Percentiles rank a stretch among this genome's conserved stretches.
Conservation (phyloP, 345 rosid genomes). For the Heritiera littoralis region DNA sequence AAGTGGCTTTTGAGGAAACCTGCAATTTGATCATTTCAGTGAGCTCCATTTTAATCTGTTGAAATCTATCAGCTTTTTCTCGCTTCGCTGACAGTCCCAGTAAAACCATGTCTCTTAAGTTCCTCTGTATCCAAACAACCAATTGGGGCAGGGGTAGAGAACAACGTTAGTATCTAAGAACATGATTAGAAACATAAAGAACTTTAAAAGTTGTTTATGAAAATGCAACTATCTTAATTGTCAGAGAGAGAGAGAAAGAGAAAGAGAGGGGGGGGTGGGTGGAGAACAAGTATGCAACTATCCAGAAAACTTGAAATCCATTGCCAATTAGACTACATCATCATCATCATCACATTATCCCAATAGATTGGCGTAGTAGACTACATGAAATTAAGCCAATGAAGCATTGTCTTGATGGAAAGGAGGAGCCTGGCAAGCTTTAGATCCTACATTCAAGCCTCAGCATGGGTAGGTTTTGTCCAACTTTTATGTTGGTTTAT, state of each 20-base stretch:
- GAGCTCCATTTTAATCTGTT: constrained; percentile 35
- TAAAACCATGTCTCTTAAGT: constrained; percentile 42
- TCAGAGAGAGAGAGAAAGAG: not conserved
- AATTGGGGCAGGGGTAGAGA: not conserved
- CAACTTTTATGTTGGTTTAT: too few relatives aligned
- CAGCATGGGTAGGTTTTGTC: too few relatives aligned
- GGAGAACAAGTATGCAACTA: not conserved
- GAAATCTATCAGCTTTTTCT: constrained; percentile 46
- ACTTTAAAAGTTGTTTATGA: not conserved
- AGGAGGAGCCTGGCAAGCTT: too few relatives aligned
- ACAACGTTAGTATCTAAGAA: constrained; percentile 11
- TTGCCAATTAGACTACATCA: not conserved
- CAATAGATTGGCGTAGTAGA: too few relatives aligned
- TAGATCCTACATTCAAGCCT: too few relatives aligned
- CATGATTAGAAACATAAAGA: constrained; percentile 13
- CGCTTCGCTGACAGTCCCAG: constrained; percentile 37
- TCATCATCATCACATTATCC: too few relatives aligned
- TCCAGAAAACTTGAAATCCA: not conserved
- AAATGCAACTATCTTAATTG: constrained; percentile 7
- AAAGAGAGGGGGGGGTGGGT: not conserved
- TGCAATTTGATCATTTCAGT: constrained; percentile 37
- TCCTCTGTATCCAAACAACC: constrained; percentile 36
- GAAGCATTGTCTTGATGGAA: not conserved
- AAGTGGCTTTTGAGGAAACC: constrained; percentile 31
- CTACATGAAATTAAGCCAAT: not conserved